phyloP scores from a whole-genome alignment of 1,284 basidiomycete species.

The Ustilago shanxiensis region DNA sequence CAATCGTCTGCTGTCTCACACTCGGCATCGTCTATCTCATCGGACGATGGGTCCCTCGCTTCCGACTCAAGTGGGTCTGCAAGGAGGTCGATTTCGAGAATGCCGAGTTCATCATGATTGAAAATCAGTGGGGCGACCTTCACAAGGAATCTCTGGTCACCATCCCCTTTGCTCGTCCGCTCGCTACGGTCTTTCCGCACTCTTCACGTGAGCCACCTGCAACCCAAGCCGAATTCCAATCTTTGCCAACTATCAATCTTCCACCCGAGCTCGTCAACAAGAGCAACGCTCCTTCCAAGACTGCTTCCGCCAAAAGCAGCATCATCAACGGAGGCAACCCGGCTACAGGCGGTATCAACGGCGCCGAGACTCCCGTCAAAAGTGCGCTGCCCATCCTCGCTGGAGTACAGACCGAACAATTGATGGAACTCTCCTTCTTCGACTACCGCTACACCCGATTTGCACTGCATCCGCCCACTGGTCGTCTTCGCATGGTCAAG shows the following conservation, averaged over 20 bases:
- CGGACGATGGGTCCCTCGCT: conserved; percentile 90
- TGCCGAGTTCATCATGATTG: conserved; percentile 82
- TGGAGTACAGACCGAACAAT: conserved; percentile 63
- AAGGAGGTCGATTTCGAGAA: conserved; percentile 85
- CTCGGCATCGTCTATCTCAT: conserved; percentile 84
- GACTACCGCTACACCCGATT: conserved; percentile 88
- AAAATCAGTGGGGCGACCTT: conserved; percentile 73
- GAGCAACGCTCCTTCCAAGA: conserved; percentile 46
- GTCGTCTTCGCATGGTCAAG: conserved; percentile 84
- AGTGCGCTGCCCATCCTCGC: conserved; percentile 49
- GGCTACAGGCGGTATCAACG: conserved; percentile 22
- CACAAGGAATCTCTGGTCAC: conserved; percentile 53
- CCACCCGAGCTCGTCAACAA: conserved; percentile 42
- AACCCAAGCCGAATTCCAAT: conserved; percentile 63
- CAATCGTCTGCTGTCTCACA: conserved; percentile 78
- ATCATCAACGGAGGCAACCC: conserved; percentile 43
- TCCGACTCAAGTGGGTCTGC: conserved; percentile 91
- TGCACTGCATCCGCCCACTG: conserved; percentile 84
- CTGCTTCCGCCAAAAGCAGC: conserved; percentile 47
- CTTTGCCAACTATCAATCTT: conserved; percentile 33
- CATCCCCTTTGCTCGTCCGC: conserved; percentile 66
- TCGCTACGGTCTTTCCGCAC: conserved; percentile 66
- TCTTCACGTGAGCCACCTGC: conserved; percentile 65
- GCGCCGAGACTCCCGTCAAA: not conserved
- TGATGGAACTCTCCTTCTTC: conserved; percentile 70